Evolutionary conservation across 345 rosid genomes (phyloP), one percentile per base, ranked within the genome.

Genomic region (Barbarea vulgaris): DNA sequence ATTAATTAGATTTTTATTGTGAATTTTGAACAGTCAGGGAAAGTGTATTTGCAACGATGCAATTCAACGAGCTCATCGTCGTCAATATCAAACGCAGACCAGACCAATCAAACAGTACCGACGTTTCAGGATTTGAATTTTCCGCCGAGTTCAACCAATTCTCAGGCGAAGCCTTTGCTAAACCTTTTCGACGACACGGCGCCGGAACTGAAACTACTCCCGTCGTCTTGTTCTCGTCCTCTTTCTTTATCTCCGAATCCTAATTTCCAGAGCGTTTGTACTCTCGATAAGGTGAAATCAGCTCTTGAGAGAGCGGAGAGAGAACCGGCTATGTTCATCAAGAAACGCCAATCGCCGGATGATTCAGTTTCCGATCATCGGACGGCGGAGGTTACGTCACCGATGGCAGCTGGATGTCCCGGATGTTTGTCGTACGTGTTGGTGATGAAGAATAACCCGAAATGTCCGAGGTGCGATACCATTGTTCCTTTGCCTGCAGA

Each of bases 361-460:
- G 44, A 27, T 25, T 3, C 50, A 0, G 34, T 42, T 21, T 51
- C 37, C 9, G 73, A 60, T 57, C 37, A 72, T 5, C 8, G 42
- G 14, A 6, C 15, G 19, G 8, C 21, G 41, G 63, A 19, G 27
- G 42, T 41, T 62, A 56, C 67, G 0, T 81, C 88, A 0, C 88
- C 91, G 0, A 80, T 89, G 4, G 97, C 92, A 1, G 90, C 87
- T 0, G 97, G 97, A 0, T 96, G 99, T 64, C 92, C 98, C 0
- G 85, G 89, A 0, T 96, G 99, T 79, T 79, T 93, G 67, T 89
- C 89, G 3, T 96, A 96, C 28, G 98, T 96, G 3, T 50, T 93
- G 84, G 81, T 96, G 57, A 82, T 81, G 81, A 86, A 80, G 50
- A 81, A 74, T 34, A 83, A 85, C 19, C 98, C 97, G 4, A 89